Base-by-base conservation (phyloP, 2,329 filamentous ascomycete species). In the Stagonosporopsis tanaceti region DNA sequence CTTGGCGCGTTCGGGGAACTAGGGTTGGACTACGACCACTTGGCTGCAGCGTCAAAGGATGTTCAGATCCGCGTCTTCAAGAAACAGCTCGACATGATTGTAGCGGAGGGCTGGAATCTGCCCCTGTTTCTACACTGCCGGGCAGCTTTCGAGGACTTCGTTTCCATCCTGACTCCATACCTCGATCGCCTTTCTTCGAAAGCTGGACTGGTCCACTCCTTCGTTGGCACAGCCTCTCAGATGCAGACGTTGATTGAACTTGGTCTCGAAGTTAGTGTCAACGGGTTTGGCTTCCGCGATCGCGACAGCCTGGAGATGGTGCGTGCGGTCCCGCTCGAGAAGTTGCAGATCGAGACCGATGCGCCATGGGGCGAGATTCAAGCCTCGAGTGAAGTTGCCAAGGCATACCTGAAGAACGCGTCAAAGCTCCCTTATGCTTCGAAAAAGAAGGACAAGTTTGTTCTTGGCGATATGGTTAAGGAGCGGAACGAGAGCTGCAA, bases 371-470 rank as follows among this genome's bases (percentile, higher is more conserved):
- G 80, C 1, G 77, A 78, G 50, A 77, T 83, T 3, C 63, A 76
- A 45, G 62, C 67, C 0, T 65, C 59, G 6, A 66, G 39, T 61
- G 76, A 79, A 42, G 69, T 79, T 0, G 75, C 76, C 15, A 82
- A 77, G 60, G 68, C 66, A 12, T 84, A 80, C 53, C 63, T 82
- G n/a, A 60, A 46, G 14, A 73, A 78, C 40, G 78, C 77, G 11
- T 67, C 67, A 6, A 64, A 74, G 6, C 53, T 81, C 42, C 78
- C 79, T 3, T 55, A 42, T 4, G 60, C 67, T 15, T 77, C 74
- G 8, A 81, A 81, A 73, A 84, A 84, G 70, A 79, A 76, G 59
- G 80, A 83, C 41, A 83, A 81, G 62, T 85, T 81, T 60, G 74
- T 79, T 45, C 34, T 60, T 7, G 77, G 75, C 0, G 70, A 71